Base-by-base conservation (phyloP, 805 yeast species). In the Starmerella kuoi region DNA sequence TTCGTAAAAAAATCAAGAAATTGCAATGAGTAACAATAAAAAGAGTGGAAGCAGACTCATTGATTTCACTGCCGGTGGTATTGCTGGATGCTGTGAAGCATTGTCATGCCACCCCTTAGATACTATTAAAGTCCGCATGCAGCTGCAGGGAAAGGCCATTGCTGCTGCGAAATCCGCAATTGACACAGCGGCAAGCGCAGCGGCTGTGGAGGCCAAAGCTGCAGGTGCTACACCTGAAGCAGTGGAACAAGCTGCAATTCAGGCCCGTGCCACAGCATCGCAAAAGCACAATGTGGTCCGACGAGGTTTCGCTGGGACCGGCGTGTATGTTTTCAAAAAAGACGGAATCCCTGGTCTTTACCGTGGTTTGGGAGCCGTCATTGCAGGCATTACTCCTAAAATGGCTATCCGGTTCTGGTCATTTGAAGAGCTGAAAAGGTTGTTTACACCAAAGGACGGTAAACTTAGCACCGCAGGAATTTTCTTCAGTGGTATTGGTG, bases 21-120 rank as follows among this genome's bases (percentile, higher is more conserved):
- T 34, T 9, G 31, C 9, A 31, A 21, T 34, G 27, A 45, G 49
- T 33, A 20, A 33, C 12, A 52, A 52, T 22, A 50, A 49, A 44
- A 52, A 52, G 46, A 50, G 53, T 33, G 57, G 55, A 34, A 50
- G 50, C 43, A 53, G 55, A 33, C 26, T 53, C 20, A 44, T 61
- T 25, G 64, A 61, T 47, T 53, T 61, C 47, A 69, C 84, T 37
- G 91, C 96, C 26, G 98, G 98, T 55, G 98, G 98, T 56, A 77
- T 88, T 6, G 98, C 98, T 12, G 98, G 98, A 45, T 69, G 88
- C 47, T 84, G 87, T 59, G 98, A 88, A 69, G 98, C 97, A n/a
- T 70, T 91, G 49, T 77, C 88, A 61, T 88, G 98, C 62, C 98
- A 88, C 63, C 97, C 97, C n/a, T 72, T 88, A 55, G 98, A 88